phyloP scores from a whole-genome alignment of 2,329 filamentous ascomycete species.

The Pyricularia sp. region DNA sequence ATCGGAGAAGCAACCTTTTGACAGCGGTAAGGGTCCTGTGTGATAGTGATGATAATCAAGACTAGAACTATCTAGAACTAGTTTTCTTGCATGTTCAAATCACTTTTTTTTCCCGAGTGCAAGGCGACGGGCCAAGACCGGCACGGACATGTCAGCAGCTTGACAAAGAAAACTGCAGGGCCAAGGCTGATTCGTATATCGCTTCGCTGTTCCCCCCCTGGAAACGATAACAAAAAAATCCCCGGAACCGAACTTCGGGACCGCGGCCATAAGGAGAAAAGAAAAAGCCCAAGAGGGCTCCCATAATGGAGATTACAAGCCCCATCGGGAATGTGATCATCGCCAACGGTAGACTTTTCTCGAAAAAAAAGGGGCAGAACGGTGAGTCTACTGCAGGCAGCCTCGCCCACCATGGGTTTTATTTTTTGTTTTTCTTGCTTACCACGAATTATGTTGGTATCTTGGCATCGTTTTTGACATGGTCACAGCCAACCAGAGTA shows the following conservation, averaged over 20 bases:
- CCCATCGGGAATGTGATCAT: background rate
- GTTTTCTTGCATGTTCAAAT: too few species aligned
- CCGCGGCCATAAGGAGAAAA: background rate
- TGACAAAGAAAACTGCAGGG: background rate
- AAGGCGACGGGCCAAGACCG: background rate
- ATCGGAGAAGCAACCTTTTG: too few species aligned
- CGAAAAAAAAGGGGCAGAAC: background rate
- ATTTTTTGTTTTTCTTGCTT: background rate
- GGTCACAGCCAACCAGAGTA: background rate
- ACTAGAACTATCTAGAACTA: too few species aligned
- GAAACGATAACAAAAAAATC: too few species aligned
- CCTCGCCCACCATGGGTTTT: background rate
- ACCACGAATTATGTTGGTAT: background rate
- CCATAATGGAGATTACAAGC: background rate
- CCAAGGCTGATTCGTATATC: background rate
- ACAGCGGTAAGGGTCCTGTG: too few species aligned
- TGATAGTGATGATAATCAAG: too few species aligned
- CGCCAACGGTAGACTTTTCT: background rate
- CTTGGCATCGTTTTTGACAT: background rate
- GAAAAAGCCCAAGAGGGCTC: background rate
- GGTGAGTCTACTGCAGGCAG: background rate
- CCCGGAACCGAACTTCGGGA: too few species aligned
- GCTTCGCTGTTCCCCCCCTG: too few species aligned
- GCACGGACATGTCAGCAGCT: background rate
- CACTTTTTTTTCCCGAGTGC: background rate